A percentile compares a stretch with the other conserved stretches of the same genome.
phyloP scores from a whole-genome alignment of 1,284 basidiomycete species.

The Leccinum ponderosum region DNA sequence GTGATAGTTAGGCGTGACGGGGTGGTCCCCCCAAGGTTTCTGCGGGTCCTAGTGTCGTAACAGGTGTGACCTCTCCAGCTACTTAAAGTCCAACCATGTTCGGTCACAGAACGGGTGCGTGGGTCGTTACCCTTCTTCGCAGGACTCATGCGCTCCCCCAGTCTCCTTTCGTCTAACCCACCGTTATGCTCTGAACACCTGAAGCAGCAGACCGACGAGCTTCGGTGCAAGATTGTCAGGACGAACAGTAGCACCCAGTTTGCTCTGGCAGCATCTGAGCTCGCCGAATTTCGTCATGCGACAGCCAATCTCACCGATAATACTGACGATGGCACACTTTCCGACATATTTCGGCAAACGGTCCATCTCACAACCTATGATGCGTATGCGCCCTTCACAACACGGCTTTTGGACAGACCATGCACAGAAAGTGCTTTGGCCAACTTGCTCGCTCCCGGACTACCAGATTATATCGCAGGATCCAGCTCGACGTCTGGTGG shows the following conservation, averaged over 20 bases:
- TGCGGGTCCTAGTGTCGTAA: no score
- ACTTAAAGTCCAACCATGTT: conserved; percentile 4
- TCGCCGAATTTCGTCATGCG: conserved; percentile 14
- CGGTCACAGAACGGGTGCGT: not conserved
- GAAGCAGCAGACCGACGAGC: not conserved
- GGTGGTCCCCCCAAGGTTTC: no score
- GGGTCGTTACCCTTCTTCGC: not conserved
- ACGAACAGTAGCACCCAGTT: conserved; percentile 19
- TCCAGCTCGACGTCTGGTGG: conserved; percentile 25
- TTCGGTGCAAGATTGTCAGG: conserved; percentile 11
- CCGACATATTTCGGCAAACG: conserved; percentile 7
- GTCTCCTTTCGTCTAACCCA: conserved; percentile 1
- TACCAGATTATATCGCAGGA: conserved; percentile 13
- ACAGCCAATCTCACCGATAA: not conserved
- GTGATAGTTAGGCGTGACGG: no score
- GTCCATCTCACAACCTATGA: conserved; percentile 18
- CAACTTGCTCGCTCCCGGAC: conserved; percentile 21
- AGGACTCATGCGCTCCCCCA: conserved; percentile 1
- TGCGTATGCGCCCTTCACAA: conserved; percentile 15
- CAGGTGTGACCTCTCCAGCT: not conserved
- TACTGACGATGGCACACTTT: conserved; percentile 1
- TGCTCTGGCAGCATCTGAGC: conserved; percentile 5
- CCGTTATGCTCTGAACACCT: not conserved
- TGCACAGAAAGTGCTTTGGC: conserved; percentile 10
- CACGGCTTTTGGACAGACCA: conserved; percentile 11